Evolutionary conservation across 805 yeast genomes (phyloP).

Genomic region (Starmerella scarabaei): DNA sequence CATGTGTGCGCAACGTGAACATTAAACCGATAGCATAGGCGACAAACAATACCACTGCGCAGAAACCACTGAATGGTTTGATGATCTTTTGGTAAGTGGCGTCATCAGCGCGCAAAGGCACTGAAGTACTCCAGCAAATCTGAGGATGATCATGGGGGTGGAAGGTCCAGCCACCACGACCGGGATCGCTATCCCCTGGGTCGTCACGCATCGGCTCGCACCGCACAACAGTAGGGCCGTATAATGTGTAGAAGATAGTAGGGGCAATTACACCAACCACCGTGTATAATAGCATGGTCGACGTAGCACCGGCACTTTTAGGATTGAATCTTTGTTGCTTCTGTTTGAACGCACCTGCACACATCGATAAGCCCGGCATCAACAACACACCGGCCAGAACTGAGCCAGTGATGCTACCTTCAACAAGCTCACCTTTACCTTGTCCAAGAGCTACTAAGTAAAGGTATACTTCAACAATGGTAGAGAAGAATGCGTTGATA

Average conservation of each 20-base stretch:
- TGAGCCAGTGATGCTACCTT: conserved; percentile 91
- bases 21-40: conserved; percentile 82
- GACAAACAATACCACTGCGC: conserved; percentile 66
- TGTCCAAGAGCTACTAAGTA: conserved; percentile 85
- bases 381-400: conserved; percentile 82
- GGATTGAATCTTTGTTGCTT: conserved; percentile 95
- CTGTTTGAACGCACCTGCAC: conserved; percentile 86
- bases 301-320: conserved; percentile 89
- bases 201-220: conserved; percentile 33
- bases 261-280: conserved; percentile 87
- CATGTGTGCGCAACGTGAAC: conserved; percentile 92
- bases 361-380: conserved; percentile 91
- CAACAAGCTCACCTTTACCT: conserved; percentile 77
- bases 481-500: conserved; percentile 92
- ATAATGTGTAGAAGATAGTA: conserved; percentile 75
- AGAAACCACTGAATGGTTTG: conserved; percentile 67
- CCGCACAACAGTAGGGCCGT: conserved; percentile 68
- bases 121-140: conserved; percentile 51
- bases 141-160: too few relatives aligned
- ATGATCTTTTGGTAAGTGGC: conserved; percentile 52
- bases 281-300: conserved; percentile 88
- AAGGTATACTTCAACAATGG: conserved; percentile 82
- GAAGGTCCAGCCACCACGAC: background rate
- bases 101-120: conserved; percentile 53
- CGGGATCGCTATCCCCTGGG: background rate